These are phyloP conservation scores for Polyporus arcularius DNA, from an alignment of 768 basidiomycete genomes.

Conservation along the genomic window DNA sequence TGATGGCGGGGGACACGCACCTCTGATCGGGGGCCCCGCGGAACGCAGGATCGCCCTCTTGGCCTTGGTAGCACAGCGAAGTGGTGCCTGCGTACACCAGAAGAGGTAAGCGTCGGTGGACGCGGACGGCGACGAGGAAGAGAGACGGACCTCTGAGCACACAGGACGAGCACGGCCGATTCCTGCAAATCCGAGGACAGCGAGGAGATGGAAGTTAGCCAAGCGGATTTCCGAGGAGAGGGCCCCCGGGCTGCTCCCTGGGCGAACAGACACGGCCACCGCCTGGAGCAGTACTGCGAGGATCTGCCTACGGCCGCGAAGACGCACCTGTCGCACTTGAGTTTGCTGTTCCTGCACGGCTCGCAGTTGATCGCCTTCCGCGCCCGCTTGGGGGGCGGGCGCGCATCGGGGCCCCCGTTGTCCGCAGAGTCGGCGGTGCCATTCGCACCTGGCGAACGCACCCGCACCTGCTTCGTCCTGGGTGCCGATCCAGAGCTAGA, in stretches of 20 bases:
- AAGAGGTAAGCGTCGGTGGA: conserved; percentile 14
- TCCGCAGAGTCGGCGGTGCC: conserved; percentile 8
- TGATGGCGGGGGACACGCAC: conserved; percentile 39
- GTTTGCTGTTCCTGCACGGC: conserved; percentile 83
- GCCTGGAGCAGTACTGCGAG: background rate
- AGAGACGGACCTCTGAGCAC: conserved; percentile 67
- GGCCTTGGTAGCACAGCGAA: conserved; percentile 77
- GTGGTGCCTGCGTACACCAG: conserved; percentile 59
- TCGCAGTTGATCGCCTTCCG: conserved; percentile 90
- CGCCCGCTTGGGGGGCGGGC: conserved; percentile 76
- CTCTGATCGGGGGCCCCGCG: conserved; percentile 54
- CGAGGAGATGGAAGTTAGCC: conserved; percentile 19
- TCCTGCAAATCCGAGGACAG: conserved; percentile 45
- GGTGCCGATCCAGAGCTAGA: conserved; percentile 11
- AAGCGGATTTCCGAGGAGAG: conserved; percentile 15
- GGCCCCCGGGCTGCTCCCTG: background rate
- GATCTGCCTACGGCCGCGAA: conserved; percentile 4
- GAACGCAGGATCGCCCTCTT: conserved; percentile 53
- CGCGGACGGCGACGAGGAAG: background rate
- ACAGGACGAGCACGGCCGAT: conserved; percentile 87
- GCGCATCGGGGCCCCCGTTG: conserved; percentile 8
- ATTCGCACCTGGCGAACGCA: conserved; percentile 12
- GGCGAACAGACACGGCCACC: background rate
- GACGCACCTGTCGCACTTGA: conserved; percentile 82
- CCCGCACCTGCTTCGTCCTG: conserved; percentile 15